Evolutionary conservation across 345 rosid species (phyloP), one percentile per base, ranked within the genome.

Genomic region (Lumnitzera littorea): DNA sequence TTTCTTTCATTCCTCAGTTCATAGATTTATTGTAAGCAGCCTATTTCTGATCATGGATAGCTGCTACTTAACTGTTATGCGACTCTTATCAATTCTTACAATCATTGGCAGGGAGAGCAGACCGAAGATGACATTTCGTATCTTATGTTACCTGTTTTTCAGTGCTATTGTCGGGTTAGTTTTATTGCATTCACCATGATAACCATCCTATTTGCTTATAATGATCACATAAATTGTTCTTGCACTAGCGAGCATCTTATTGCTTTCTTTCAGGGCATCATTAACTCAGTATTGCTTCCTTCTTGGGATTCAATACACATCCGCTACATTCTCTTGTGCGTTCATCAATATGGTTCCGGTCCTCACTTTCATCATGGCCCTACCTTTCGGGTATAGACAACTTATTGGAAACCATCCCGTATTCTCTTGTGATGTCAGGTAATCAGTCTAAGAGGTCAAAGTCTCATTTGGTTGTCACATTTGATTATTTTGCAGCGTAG

Each of bases 331-430:
- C 58, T 56, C 91, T 2, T 74, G 84, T 59, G 89, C 85, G 48
- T 86, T 86, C 54, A 15, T 83, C 72, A 86, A 86, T 74, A 63
- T 83, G 79, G 84, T 79, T 25, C 89, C 89, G 5, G 86, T 83
- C 24, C 36, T 79, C 62, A 86, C 91, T 13, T 86, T 83, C 60
- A 27, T 81, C 50, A 76, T 79, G 82, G 88, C 92, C 63, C 69
- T 88, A 24, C 61, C 87, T 51, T 78, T 80, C 63, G 66, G 90
- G 92, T 84, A 77, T 9, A 25, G 23, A 17, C 25, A 53, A 20
- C 12, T 15, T 15, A 17, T 20, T 12, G 16, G 2, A 25, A 48
- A 50, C 25, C 11, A 2, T 29, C 29, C 0, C 10, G 0, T 36
- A 7, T 36, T 36, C 43, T 36, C 43, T 36, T 36, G 43, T 36